Conservation (phyloP, 176 grass and related monocot species). For the Luzula sylvatica region DNA sequence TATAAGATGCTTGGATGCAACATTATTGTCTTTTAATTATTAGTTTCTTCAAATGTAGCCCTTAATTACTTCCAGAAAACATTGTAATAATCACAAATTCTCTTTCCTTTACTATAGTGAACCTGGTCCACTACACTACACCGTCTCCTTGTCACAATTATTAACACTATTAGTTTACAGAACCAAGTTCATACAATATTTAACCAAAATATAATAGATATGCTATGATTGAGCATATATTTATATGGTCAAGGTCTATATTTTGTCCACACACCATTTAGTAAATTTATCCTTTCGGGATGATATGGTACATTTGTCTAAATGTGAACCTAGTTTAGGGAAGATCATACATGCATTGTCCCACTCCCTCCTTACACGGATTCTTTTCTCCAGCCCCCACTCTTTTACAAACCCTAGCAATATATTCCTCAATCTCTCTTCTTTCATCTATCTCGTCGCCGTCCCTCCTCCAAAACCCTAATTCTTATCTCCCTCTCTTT, state of each 20-base stretch:
- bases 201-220: too few relatives aligned
- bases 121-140: too few relatives aligned
- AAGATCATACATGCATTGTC: neutral
- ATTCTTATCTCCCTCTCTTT: neutral
- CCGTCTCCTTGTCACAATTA: too few relatives aligned
- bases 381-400: neutral
- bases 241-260: too few relatives aligned
- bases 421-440: neutral
- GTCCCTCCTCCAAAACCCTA: conserved; percentile 18
- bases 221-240: too few relatives aligned
- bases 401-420: conserved; percentile 10
- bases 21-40: neutral
- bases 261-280: too few relatives aligned
- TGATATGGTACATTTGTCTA: neutral
- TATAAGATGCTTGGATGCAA: neutral
- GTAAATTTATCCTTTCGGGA: neutral
- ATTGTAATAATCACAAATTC: too few relatives aligned
- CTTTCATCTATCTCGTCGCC: neutral
- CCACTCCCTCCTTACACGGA: neutral
- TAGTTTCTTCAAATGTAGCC: neutral
- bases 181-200: too few relatives aligned
- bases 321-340: neutral
- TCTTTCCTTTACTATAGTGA: too few relatives aligned
- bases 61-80: too few relatives aligned
- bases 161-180: too few relatives aligned